Percentiles rank a stretch among this genome's conserved stretches.
These are phyloP conservation scores for Acanthamoeba royreba DNA, from an alignment of 208 protist species.

Conservation along the genomic window DNA sequence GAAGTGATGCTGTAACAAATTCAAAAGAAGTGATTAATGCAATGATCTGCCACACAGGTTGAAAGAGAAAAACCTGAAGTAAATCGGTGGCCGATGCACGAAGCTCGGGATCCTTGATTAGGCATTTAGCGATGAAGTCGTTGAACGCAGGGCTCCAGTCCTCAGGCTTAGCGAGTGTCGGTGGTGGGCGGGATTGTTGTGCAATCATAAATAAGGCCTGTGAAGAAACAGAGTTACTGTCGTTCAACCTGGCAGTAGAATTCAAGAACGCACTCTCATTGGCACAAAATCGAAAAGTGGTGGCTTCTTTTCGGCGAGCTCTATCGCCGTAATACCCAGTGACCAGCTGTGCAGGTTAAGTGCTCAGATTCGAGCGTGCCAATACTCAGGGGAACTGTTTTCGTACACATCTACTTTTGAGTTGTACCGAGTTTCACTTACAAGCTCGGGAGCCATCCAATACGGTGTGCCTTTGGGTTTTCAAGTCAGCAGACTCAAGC, in stretches of 20 bases:
- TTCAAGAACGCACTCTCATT: neutral
- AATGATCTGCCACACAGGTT: neutral
- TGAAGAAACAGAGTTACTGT: neutral
- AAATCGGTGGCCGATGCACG: neutral
- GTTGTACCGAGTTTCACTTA: neutral
- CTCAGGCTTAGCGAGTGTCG: neutral
- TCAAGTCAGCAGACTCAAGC: too few relatives aligned
- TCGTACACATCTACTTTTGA: neutral
- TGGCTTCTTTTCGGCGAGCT: neutral
- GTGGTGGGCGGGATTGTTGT: neutral
- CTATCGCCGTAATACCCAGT: neutral
- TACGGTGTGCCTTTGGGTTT: conserved; percentile 33
- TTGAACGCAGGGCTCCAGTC: neutral
- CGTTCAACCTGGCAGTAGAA: too few relatives aligned
- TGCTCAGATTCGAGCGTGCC: too few relatives aligned
- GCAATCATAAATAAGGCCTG: conserved; percentile 24
- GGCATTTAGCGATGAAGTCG: neutral
- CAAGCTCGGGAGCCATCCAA: neutral
- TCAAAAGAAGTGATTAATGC: neutral
- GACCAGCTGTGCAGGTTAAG: neutral
- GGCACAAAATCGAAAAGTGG: neutral
- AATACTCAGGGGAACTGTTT: neutral
- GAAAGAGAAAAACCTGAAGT: neutral
- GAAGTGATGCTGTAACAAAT: neutral
- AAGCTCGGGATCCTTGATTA: neutral